Evolutionary conservation across 148 eudicot species (phyloP).

Genomic region (Polygonum aviculare): DNA sequence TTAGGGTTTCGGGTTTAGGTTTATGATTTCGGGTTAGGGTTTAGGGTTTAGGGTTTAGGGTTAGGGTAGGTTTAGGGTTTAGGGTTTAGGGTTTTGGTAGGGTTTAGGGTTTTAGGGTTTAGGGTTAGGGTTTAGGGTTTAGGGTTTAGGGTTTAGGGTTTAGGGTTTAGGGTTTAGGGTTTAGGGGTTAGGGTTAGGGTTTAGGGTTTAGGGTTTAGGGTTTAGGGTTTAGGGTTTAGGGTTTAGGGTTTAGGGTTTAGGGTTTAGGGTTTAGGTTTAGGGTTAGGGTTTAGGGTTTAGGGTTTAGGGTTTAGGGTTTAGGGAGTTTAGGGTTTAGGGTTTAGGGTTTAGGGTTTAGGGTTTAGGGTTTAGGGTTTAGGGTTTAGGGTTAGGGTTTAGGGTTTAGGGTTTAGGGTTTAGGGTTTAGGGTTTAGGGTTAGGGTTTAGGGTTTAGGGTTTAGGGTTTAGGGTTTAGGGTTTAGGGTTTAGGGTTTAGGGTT

Average conservation of each 20-base stretch:
- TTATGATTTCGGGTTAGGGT: constrained; percentile 19
- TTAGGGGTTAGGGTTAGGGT: constrained; percentile 21
- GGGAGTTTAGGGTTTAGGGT: constrained; percentile 18
- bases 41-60: constrained; percentile 17
- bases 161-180: constrained; percentile 19
- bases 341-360: constrained; percentile 20
- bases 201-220: constrained; percentile 20
- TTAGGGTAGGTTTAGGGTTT: constrained; percentile 17
- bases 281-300: constrained; percentile 14
- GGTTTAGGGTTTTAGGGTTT: not conserved
- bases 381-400: constrained; percentile 20
- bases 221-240: constrained; percentile 18
- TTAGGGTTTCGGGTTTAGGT: constrained; percentile 20
- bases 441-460: constrained; percentile 20
- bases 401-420: constrained; percentile 30
- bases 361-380: constrained; percentile 21
- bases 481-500: constrained; percentile 17
- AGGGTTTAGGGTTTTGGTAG: constrained; percentile 20
- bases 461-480: constrained; percentile 14
- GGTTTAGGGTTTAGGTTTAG: constrained; percentile 19
- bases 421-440: constrained; percentile 30
- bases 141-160: constrained; percentile 22
- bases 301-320: constrained; percentile 15
- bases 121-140: constrained; percentile 17
- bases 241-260: constrained; percentile 17